Conservation (phyloP, 441 rosid genomes). For the Gossypium trilobum region DNA sequence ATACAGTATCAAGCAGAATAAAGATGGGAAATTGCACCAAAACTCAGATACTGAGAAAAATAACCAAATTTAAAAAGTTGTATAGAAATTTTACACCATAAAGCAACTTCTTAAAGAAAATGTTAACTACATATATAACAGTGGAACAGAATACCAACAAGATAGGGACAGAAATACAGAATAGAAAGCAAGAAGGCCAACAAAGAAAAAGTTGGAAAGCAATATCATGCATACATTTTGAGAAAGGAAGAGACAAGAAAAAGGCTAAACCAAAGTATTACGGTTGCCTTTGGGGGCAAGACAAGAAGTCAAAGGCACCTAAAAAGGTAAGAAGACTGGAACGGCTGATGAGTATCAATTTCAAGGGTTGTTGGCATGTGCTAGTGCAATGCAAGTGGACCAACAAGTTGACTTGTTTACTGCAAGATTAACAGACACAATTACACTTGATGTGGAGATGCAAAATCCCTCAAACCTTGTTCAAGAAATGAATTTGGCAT, state of each 20-base stretch:
- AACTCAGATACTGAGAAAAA: not conserved
- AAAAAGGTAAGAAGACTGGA: not conserved
- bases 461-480: not conserved
- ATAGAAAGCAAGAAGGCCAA: not conserved
- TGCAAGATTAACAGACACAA: not conserved
- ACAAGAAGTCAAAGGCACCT: not conserved
- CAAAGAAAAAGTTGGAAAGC: not conserved
- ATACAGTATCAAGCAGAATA: conserved; percentile 8
- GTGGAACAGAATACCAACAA: not conserved
- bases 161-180: not conserved
- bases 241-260: not conserved
- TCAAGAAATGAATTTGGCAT: not conserved
- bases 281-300: not conserved
- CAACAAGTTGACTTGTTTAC: not conserved
- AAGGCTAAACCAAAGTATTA: not conserved
- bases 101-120: conserved; percentile 11
- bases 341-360: not conserved
- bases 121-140: not conserved
- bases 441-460: not conserved
- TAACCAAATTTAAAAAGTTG: conserved; percentile 7
- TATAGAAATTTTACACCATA: conserved; percentile 11
- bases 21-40: conserved; percentile 13
- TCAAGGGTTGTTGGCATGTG: not conserved
- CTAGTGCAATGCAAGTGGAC: not conserved
- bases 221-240: conserved; percentile 4